Evolutionary conservation across 208 protist genomes (phyloP).

Genomic region (Crithidia fasciculata): DNA sequence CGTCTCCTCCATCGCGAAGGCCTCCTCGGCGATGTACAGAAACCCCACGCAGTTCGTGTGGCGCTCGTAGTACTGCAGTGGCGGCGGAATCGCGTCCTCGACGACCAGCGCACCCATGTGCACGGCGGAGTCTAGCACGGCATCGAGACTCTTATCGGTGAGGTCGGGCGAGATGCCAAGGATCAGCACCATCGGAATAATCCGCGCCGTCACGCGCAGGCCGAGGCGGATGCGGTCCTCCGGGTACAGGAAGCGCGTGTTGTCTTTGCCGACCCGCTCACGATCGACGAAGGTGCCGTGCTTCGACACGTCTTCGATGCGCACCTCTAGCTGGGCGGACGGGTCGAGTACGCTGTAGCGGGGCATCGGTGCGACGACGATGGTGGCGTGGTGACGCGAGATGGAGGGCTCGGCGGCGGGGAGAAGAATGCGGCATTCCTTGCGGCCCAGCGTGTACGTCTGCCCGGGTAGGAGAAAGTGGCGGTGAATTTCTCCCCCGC

Average conservation of each 20-base stretch:
- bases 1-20: conserved; percentile 53
- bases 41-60: conserved; percentile 63
- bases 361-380: conserved; percentile 43
- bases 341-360: conserved; percentile 40
- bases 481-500: conserved; percentile 63
- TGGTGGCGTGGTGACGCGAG: conserved; percentile 74
- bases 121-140: conserved; percentile 40
- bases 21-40: conserved; percentile 64
- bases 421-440: conserved; percentile 64
- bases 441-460: conserved; percentile 75
- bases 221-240: conserved; percentile 75
- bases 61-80: conserved; percentile 52
- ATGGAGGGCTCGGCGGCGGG: conserved; percentile 74
- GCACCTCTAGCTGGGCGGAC: conserved; percentile 36
- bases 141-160: conserved; percentile 22
- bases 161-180: conserved; percentile 53
- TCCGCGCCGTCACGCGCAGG: conserved; percentile 55
- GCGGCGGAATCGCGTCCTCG: conserved; percentile 49
- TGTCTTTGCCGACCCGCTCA: conserved; percentile 69
- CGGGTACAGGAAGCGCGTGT: conserved; percentile 53
- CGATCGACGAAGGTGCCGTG: conserved; percentile 74
- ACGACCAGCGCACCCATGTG: conserved; percentile 55
- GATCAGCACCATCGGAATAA: conserved; percentile 53
- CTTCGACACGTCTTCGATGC: conserved; percentile 67
- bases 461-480: conserved; percentile 64